These are phyloP conservation scores for Saitoella complicata DNA, from an alignment of 805 yeast genomes.

Conservation along the genomic window DNA sequence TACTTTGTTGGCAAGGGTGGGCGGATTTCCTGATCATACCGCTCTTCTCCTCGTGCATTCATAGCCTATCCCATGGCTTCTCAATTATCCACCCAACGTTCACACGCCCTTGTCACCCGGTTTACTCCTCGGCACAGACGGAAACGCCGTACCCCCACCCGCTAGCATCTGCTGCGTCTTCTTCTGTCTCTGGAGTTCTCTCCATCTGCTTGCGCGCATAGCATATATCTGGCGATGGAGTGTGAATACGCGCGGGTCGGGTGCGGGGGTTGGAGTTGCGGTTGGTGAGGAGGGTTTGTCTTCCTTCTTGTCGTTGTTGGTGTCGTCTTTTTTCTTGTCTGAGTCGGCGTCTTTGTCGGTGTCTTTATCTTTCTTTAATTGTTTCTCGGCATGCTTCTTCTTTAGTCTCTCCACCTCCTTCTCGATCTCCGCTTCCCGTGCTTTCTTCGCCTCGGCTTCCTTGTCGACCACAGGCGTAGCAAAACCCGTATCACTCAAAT, in stretches of 20 bases:
- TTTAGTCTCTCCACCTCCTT: conserved; percentile 21
- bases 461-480: conserved; percentile 28
- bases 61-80: background rate
- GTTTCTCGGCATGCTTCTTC: conserved; percentile 19
- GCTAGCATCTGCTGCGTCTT: conserved; percentile 18
- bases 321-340: conserved; percentile 6
- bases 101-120: conserved; percentile 6
- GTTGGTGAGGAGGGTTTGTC: conserved; percentile 14
- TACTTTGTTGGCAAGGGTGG: background rate
- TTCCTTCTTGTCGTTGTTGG: conserved; percentile 12
- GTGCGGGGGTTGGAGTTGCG: conserved; percentile 4
- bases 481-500: conserved; percentile 33
- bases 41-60: background rate
- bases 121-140: conserved; percentile 19
- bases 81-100: background rate
- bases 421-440: conserved; percentile 14
- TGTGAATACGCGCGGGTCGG: conserved; percentile 25
- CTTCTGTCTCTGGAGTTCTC: conserved; percentile 18
- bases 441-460: conserved; percentile 21
- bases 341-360: conserved; percentile 6
- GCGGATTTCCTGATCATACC: background rate
- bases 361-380: conserved; percentile 11
- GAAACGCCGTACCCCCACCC: conserved; percentile 19
- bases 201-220: conserved; percentile 22
- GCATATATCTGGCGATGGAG: conserved; percentile 29